Percentiles rank a stretch among this genome's conserved stretches.
These are phyloP conservation scores for Plasmodium chabaudi DNA, from an alignment of 169 alveolate species.

Conservation along the genomic window DNA sequence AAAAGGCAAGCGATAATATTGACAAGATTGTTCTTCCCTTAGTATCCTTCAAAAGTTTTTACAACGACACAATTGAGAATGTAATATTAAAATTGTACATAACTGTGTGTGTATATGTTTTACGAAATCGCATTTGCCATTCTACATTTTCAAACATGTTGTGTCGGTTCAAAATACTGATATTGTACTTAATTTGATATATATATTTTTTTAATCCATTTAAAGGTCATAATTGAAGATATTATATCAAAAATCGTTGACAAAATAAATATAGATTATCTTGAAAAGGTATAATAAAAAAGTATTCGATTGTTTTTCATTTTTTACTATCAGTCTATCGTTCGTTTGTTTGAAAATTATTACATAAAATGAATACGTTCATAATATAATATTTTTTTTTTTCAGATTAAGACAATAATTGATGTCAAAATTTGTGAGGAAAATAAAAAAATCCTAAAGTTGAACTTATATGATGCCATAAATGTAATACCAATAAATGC, in stretches of 20 bases:
- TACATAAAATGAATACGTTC: neutral
- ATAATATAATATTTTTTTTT: neutral
- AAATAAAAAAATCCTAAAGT: slow-evolving; percentile 32
- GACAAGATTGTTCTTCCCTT: slow-evolving; percentile 66
- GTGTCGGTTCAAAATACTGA: neutral
- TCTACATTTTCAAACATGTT: neutral
- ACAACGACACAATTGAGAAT: slow-evolving; percentile 35
- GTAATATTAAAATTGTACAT: neutral
- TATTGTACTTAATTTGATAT: neutral
- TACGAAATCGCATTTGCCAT: neutral
- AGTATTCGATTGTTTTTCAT: neutral
- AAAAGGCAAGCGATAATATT: slow-evolving; percentile 72
- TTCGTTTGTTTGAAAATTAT: neutral
- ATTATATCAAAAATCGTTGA: slow-evolving; percentile 53
- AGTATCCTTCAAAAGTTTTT: slow-evolving; percentile 48
- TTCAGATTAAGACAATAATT: slow-evolving; percentile 35
- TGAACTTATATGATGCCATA: slow-evolving; percentile 32
- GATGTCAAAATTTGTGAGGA: slow-evolving; percentile 61
- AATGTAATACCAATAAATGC: slow-evolving; percentile 6
- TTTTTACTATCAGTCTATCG: too few species aligned
- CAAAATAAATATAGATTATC: slow-evolving; percentile 53
- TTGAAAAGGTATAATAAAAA: slow-evolving; percentile 38
- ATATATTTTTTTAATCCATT: neutral
- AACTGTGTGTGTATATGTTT: neutral
- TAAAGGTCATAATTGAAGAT: slow-evolving; percentile 43